Conservation (phyloP, 129 eudicot genomes). For the Flaveria ramosissima region DNA sequence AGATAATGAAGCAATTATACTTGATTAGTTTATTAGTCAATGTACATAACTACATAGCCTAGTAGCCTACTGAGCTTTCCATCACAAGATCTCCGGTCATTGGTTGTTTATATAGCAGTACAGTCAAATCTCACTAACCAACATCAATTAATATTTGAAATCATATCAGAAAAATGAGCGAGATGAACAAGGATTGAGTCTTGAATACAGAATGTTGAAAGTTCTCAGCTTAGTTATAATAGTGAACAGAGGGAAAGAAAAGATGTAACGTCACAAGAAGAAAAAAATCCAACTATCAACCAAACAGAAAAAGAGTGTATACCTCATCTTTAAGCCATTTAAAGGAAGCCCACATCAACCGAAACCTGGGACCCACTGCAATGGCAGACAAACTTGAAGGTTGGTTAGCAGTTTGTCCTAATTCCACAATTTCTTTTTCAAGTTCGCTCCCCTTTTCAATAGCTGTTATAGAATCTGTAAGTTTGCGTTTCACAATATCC, state of each 20-base stretch:
- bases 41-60: too few relatives aligned
- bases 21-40: not conserved
- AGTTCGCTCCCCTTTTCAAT: conserved; percentile 43
- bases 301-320: conserved; percentile 31
- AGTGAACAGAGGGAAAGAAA: not conserved
- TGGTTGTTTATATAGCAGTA: conserved; percentile 19
- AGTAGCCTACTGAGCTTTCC: conserved; percentile 13
- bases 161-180: not conserved
- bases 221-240: conserved; percentile 12
- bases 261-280: conserved; percentile 3
- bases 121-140: not conserved
- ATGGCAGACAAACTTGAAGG: conserved; percentile 80
- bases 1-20: conserved; percentile 8
- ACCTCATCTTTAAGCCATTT: conserved; percentile 89
- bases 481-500: conserved; percentile 72
- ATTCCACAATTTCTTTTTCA: conserved; percentile 35
- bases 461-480: conserved; percentile 57
- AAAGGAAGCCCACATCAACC: conserved; percentile 72
- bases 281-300: not conserved
- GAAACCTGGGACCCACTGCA: conserved; percentile 76
- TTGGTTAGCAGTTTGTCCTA: conserved; percentile 38
- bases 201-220: not conserved
- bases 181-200: not conserved
- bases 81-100: not conserved
- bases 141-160: conserved; percentile 1